phyloP scores from a whole-genome alignment of 2,329 filamentous ascomycete genomes.

The Botrytis fragariae region DNA sequence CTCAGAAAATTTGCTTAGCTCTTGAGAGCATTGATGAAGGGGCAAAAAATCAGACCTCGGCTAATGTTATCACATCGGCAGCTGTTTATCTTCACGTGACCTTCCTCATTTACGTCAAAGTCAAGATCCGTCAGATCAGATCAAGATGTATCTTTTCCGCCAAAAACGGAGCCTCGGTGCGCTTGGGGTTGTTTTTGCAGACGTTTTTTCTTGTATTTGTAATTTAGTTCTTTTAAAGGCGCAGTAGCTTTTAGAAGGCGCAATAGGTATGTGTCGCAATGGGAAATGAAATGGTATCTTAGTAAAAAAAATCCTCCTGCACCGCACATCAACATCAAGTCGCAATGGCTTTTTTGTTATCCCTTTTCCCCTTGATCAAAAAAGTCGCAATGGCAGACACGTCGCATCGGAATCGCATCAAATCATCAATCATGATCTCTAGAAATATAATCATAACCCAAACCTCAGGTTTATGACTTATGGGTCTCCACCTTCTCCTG shows the following conservation, averaged over 20 bases:
- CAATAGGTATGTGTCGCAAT: slow-evolving; percentile 7
- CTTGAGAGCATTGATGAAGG: neutral
- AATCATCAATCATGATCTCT: slow-evolving; percentile 18
- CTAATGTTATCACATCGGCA: neutral
- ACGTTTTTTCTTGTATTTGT: slow-evolving; percentile 3
- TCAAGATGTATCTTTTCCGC: neutral
- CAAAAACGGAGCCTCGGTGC: neutral
- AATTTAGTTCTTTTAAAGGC: neutral
- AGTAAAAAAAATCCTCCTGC: neutral
- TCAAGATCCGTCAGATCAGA: neutral
- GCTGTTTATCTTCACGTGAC: neutral
- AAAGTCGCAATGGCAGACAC: slow-evolving; percentile 10
- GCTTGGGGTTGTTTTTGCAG: neutral
- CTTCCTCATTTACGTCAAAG: neutral
- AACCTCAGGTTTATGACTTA: slow-evolving; percentile 18
- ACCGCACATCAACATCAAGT: slow-evolving; percentile 9
- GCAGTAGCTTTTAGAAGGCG: slow-evolving; percentile 3
- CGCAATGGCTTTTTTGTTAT: slow-evolving; percentile 1
- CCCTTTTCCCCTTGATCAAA: neutral
- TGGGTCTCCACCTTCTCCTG: slow-evolving; percentile 14
- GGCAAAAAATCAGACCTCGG: neutral
- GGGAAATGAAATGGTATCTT: slow-evolving; percentile 16
- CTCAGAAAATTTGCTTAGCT: neutral
- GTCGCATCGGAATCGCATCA: slow-evolving; percentile 16
- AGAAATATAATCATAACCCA: slow-evolving; percentile 15